Conservation (phyloP, 2,329 filamentous ascomycete species). For the Zasmidium citrigriseum region DNA sequence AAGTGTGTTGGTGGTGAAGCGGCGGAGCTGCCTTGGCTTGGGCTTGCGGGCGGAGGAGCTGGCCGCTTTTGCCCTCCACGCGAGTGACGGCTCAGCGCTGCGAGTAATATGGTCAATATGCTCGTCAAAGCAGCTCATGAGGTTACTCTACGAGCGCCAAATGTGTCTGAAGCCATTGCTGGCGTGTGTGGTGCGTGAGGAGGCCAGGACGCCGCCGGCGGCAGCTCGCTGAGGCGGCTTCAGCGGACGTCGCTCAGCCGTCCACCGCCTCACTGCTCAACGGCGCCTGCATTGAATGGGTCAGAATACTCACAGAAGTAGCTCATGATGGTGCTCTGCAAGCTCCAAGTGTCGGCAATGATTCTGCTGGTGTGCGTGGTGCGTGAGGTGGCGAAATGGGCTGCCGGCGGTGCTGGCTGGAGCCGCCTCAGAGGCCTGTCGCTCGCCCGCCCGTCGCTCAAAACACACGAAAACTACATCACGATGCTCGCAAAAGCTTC, state of each 20-base stretch:
- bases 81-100: not conserved
- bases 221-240: not conserved
- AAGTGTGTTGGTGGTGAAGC: not conserved
- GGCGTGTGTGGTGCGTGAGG: not conserved
- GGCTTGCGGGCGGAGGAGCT: not conserved
- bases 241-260: not conserved
- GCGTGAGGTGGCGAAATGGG: conserved; percentile 1
- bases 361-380: not conserved
- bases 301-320: not conserved
- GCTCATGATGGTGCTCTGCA: not conserved
- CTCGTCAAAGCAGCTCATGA: not conserved
- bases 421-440: not conserved
- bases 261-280: not conserved
- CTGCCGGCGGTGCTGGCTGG: not conserved
- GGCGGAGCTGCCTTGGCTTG: not conserved
- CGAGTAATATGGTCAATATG: not conserved
- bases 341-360: not conserved
- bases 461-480: not conserved
- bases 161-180: not conserved
- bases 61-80: not conserved
- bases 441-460: conserved; percentile 1
- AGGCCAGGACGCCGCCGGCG: not conserved
- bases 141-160: not conserved
- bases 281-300: not conserved
- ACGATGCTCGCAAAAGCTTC: conserved; percentile 1